These are phyloP conservation scores for Galerina sulciceps DNA, from an alignment of 768 basidiomycete species.

Conservation along the genomic window DNA sequence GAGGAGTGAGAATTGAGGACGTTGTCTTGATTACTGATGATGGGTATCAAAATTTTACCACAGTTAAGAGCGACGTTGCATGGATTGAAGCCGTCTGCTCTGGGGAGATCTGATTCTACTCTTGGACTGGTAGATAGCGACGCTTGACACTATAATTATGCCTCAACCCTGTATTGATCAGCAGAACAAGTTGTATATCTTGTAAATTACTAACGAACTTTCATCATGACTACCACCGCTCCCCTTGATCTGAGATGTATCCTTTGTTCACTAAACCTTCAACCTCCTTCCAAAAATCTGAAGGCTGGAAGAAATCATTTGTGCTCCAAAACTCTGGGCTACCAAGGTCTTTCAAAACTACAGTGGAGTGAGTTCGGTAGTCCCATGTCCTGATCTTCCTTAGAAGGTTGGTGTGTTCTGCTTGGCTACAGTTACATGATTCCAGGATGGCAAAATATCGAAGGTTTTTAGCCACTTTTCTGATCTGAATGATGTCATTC, in stretches of 20 bases:
- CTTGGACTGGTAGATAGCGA: too few relatives aligned
- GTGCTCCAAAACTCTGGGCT: background rate
- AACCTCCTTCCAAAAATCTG: slow-evolving; percentile 25
- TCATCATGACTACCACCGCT: background rate
- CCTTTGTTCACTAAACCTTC: slow-evolving; percentile 21
- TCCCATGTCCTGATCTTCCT: background rate
- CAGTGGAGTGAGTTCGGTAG: background rate
- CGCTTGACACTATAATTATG: too few relatives aligned
- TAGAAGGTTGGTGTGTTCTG: background rate
- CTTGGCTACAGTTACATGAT: background rate
- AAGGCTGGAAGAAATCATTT: background rate
- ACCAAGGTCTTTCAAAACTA: slow-evolving; percentile 5
- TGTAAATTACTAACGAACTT: too few relatives aligned
- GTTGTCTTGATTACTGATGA: slow-evolving; percentile 77
- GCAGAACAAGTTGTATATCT: too few relatives aligned
- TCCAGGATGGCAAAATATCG: slow-evolving; percentile 9
- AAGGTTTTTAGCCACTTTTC: background rate
- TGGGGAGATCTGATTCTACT: slow-evolving; percentile 45
- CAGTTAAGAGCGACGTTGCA: slow-evolving; percentile 77
- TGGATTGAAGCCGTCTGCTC: slow-evolving; percentile 87
- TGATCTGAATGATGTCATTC: background rate
- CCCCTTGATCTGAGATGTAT: slow-evolving; percentile 20
- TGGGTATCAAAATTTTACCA: slow-evolving; percentile 86
- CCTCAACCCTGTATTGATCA: too few relatives aligned
- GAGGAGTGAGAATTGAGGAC: slow-evolving; percentile 95